Evolutionary conservation across 1,284 basidiomycete species (phyloP).

Genomic region (Ganoderma lingzhi): DNA sequence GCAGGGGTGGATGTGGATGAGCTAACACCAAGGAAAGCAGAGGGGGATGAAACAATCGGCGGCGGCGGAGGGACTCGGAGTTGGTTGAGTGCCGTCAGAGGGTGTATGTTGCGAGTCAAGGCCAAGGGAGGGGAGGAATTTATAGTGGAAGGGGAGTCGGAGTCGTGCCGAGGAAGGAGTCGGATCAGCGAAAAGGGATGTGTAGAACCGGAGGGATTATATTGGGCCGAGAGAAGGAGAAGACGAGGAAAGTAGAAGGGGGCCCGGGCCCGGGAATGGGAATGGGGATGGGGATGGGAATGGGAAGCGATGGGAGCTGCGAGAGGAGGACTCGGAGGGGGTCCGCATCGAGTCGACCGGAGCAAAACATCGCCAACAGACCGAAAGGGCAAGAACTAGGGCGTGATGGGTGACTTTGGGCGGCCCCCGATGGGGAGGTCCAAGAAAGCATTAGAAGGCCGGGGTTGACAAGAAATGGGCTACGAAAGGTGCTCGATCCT

Average conservation of each 20-base stretch:
- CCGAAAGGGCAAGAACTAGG: not conserved
- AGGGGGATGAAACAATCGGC: too few species aligned
- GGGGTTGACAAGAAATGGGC: conserved; percentile 23
- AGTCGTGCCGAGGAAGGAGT: not conserved
- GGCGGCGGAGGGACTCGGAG: not conserved
- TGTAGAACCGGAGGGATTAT: not conserved
- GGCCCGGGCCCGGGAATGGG: too few species aligned
- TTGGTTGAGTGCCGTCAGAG: not conserved
- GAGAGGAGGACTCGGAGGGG: not conserved
- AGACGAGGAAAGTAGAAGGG: not conserved
- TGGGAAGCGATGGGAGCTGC: not conserved
- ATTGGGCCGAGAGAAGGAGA: not conserved
- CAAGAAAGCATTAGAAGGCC: conserved; percentile 4
- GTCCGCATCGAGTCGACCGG: not conserved
- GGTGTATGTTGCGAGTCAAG: not conserved
- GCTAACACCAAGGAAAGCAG: too few species aligned
- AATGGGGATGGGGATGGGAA: not conserved
- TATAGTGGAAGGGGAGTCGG: not conserved
- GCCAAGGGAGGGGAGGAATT: not conserved
- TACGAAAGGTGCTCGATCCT: conserved; percentile 13
- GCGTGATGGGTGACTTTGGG: not conserved
- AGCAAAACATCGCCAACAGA: conserved; percentile 5
- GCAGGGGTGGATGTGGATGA: not conserved
- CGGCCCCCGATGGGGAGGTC: conserved; percentile 13
- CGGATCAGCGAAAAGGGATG: not conserved